Evolutionary conservation across 2,329 filamentous ascomycete genomes (phyloP).

Genomic region (Pseudopyrenochaeta lycopersici): DNA sequence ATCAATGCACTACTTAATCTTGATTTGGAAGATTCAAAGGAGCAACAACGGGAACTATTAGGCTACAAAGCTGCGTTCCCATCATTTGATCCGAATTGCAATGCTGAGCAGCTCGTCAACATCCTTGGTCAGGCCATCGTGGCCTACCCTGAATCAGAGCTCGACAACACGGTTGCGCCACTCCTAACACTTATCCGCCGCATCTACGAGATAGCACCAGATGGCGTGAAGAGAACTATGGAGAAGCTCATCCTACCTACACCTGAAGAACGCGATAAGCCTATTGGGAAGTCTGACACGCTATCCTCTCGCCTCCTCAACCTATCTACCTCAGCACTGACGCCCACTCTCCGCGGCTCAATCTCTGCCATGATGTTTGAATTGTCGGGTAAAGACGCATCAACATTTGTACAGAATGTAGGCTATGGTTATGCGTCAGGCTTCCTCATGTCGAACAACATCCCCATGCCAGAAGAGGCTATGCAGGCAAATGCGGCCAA

Average conservation of each 20-base stretch:
- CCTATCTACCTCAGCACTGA: conserved; percentile 76
- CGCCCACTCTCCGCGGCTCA: conserved; percentile 75
- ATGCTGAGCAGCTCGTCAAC: conserved; percentile 72
- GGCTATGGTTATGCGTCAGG: conserved; percentile 95
- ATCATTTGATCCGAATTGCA: conserved; percentile 64
- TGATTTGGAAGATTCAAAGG: conserved; percentile 64
- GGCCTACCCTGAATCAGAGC: conserved; percentile 70
- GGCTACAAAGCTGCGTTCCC: conserved; percentile 71
- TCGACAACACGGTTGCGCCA: conserved; percentile 76
- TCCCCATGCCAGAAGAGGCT: conserved; percentile 75
- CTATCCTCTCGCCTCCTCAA: conserved; percentile 80
- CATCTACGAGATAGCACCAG: conserved; percentile 74
- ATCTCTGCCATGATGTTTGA: conserved; percentile 86
- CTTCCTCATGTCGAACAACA: conserved; percentile 84
- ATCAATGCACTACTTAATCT: conserved; percentile 86
- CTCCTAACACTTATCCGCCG: conserved; percentile 77
- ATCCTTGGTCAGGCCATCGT: conserved; percentile 74
- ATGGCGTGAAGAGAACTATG: conserved; percentile 69
- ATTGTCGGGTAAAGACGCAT: conserved; percentile 81
- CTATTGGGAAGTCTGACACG: conserved; percentile 78
- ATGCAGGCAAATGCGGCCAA: conserved; percentile 61
- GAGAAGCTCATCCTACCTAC: conserved; percentile 76
- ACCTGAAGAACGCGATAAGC: conserved; percentile 76
- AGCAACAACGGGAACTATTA: conserved; percentile 51
- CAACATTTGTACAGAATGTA: conserved; percentile 85